A percentile compares a stretch with the other conserved stretches of the same genome.
These are phyloP conservation scores for Ceriops decandra DNA, from an alignment of 345 rosid genomes.

Conservation along the genomic window DNA sequence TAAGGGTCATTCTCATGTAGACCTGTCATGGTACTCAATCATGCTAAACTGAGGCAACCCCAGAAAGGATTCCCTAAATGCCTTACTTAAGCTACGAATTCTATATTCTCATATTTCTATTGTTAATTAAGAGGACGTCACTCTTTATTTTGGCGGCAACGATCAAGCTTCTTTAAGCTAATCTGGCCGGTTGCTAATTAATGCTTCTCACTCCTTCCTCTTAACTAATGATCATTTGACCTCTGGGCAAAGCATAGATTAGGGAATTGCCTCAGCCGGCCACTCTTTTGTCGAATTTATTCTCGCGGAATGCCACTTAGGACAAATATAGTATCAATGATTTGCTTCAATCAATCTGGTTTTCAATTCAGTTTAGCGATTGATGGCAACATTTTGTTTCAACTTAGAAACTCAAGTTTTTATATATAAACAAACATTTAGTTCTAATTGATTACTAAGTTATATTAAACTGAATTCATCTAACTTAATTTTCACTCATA, in stretches of 20 bases:
- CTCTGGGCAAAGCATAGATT: slow-evolving; percentile 39
- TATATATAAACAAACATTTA: too few species aligned
- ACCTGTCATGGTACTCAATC: too few species aligned
- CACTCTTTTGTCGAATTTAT: slow-evolving; percentile 48
- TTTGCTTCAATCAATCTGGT: slow-evolving; percentile 1
- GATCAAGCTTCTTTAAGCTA: slow-evolving; percentile 20
- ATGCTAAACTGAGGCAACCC: not conserved
- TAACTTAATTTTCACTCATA: too few species aligned
- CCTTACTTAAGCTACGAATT: too few species aligned
- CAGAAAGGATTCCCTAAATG: slow-evolving; percentile 10
- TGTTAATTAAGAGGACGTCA: not conserved
- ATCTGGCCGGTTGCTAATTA: slow-evolving; percentile 30
- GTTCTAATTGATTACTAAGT: too few species aligned
- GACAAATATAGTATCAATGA: slow-evolving; percentile 26
- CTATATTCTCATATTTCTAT: too few species aligned
- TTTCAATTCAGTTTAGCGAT: slow-evolving; percentile 25
- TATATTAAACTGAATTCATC: too few species aligned
- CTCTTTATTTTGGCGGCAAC: not conserved
- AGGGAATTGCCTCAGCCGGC: slow-evolving; percentile 65
- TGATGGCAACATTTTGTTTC: slow-evolving; percentile 38
- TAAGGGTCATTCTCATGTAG: too few species aligned
- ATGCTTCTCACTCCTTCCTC: not conserved
- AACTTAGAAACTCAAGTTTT: not conserved
- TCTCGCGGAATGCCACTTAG: slow-evolving; percentile 20
- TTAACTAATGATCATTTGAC: slow-evolving; percentile 4